Conservation (phyloP, 1,284 basidiomycete species). For the Xerocomus cyaneibrunnescens region DNA sequence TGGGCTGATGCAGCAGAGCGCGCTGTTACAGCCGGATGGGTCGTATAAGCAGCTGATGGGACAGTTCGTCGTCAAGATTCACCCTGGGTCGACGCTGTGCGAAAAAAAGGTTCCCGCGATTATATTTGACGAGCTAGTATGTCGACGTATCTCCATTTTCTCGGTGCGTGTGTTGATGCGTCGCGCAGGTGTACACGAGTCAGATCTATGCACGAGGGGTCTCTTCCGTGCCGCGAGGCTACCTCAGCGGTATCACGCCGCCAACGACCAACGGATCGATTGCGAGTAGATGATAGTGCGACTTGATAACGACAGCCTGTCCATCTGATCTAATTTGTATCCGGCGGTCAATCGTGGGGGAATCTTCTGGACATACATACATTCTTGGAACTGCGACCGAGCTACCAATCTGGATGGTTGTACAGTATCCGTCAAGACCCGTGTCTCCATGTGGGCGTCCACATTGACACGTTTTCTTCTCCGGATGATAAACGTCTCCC, state of each 20-base stretch:
- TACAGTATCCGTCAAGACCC: too few relatives aligned
- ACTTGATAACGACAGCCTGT: background rate
- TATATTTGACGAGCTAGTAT: conserved; percentile 87
- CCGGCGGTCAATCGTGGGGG: background rate
- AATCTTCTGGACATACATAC: too few relatives aligned
- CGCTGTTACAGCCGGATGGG: conserved; percentile 80
- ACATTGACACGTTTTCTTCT: too few relatives aligned
- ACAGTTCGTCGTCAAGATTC: conserved; percentile 83
- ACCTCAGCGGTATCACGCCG: conserved; percentile 20
- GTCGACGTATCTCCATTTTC: conserved; percentile 29
- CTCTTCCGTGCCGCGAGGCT: conserved; percentile 67
- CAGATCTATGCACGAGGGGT: conserved; percentile 87
- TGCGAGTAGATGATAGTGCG: conserved; percentile 18
- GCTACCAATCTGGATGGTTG: background rate
- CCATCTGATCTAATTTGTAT: conserved; percentile 15
- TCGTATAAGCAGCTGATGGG: conserved; percentile 84
- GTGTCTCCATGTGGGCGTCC: too few relatives aligned
- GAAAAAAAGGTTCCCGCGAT: conserved; percentile 83
- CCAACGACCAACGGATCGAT: conserved; percentile 9
- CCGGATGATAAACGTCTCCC: too few relatives aligned
- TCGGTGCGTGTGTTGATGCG: conserved; percentile 4
- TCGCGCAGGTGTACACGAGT: conserved; percentile 67
- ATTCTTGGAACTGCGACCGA: conserved; percentile 3
- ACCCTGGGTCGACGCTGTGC: conserved; percentile 79
- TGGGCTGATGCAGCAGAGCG: conserved; percentile 81